Percentiles rank a stretch among this genome's conserved stretches.
Conservation (phyloP, 2,329 filamentous ascomycete genomes). For the Aurifilum marmelostoma region DNA sequence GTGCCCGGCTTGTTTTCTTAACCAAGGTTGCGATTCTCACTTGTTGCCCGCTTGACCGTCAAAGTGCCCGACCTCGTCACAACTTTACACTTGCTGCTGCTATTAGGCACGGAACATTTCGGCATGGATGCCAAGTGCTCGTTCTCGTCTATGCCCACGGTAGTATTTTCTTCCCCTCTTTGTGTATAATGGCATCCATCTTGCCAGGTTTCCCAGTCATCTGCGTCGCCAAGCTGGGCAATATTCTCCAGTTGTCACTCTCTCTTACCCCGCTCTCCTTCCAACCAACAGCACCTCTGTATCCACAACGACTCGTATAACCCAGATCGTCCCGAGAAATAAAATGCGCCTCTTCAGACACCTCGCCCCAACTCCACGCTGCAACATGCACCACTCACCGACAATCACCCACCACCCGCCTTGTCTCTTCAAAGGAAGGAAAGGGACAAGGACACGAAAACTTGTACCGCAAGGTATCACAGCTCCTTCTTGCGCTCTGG, state of each 20-base stretch:
- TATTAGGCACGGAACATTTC: neutral
- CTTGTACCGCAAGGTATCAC: conserved; percentile 37
- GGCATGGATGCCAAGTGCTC: neutral
- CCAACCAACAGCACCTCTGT: neutral
- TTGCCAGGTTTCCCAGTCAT: neutral
- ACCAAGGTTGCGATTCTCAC: neutral
- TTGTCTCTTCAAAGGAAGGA: neutral
- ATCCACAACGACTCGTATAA: neutral
- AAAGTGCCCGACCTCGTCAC: too few relatives aligned
- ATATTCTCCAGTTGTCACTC: neutral
- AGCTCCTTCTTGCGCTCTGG: conserved; percentile 55
- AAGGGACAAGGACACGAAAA: neutral
- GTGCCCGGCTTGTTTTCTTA: neutral
- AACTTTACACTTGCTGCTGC: neutral
- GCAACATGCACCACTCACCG: neutral
- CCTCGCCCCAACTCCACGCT: neutral
- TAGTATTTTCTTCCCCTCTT: neutral
- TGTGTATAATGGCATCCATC: neutral
- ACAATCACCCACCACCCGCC: neutral
- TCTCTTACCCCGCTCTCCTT: neutral
- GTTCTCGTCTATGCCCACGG: neutral
- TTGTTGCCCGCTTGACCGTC: too few relatives aligned
- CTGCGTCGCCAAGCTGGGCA: neutral
- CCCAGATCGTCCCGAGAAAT: neutral
- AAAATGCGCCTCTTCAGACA: neutral